Percentiles rank a stretch among this genome's conserved stretches.
These are phyloP conservation scores for Podaxis carcinomalis DNA, from an alignment of 768 basidiomycete genomes.

Conservation along the genomic window DNA sequence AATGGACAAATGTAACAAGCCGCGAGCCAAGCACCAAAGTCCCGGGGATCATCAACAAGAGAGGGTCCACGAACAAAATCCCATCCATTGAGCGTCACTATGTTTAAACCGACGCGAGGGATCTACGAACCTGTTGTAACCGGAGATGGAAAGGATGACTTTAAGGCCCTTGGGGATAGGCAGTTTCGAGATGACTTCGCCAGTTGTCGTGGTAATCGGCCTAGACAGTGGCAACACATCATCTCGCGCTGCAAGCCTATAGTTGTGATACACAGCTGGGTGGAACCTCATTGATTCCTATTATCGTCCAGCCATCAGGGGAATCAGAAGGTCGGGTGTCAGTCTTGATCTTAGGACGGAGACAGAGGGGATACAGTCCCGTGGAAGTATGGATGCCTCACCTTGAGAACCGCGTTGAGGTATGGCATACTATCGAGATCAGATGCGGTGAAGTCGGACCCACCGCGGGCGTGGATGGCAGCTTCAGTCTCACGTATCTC, in stretches of 20 bases:
- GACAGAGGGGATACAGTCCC: background rate
- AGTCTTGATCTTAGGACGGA: background rate
- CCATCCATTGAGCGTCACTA: background rate
- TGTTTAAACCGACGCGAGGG: background rate
- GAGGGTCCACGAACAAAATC: background rate
- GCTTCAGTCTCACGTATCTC: conserved; percentile 47
- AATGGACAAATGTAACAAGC: background rate
- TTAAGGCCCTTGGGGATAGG: conserved; percentile 47
- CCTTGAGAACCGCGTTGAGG: conserved; percentile 42
- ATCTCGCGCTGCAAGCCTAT: conserved; percentile 41
- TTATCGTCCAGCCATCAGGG: background rate
- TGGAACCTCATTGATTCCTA: conserved; percentile 46
- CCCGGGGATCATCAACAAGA: background rate
- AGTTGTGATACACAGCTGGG: conserved; percentile 31
- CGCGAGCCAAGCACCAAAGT: background rate
- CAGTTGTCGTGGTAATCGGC: conserved; percentile 42
- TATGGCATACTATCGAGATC: conserved; percentile 52
- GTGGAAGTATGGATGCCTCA: conserved; percentile 16
- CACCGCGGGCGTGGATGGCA: conserved; percentile 31
- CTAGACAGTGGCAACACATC: conserved; percentile 55
- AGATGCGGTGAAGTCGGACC: conserved; percentile 30
- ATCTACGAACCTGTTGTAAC: conserved; percentile 44
- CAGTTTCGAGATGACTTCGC: conserved; percentile 41
- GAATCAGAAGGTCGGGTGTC: background rate
- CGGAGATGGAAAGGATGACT: conserved; percentile 45